Evolutionary conservation across 257 asterid species (phyloP).

Genomic region (Solanum gandarillasii): DNA sequence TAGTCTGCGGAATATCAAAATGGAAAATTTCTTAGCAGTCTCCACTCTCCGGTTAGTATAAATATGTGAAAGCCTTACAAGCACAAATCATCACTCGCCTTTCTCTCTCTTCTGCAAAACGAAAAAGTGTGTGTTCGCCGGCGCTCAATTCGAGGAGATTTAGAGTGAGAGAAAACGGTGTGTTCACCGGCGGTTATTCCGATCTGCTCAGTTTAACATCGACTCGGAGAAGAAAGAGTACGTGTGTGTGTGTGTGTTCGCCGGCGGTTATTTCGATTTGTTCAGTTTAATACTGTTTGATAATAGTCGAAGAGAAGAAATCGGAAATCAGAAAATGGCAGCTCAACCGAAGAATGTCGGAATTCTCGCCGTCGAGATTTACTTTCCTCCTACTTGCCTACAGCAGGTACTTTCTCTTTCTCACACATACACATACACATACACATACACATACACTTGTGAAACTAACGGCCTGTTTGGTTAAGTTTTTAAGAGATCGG

Average conservation of each 20-base stretch:
- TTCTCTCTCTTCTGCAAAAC: background rate
- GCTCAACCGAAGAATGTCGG: conserved; percentile 65
- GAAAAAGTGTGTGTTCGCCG: background rate
- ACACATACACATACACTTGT: background rate
- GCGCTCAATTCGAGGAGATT: background rate
- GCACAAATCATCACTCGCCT: background rate
- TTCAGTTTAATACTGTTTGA: background rate
- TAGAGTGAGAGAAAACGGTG: background rate
- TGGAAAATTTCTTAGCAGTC: background rate
- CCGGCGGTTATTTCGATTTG: background rate
- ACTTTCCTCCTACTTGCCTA: conserved; percentile 96
- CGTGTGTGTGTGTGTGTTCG: background rate
- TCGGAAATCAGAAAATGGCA: conserved; percentile 22
- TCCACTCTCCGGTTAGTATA: background rate
- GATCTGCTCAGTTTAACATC: background rate
- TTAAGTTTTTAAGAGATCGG: background rate
- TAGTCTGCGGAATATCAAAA: background rate
- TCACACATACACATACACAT: background rate
- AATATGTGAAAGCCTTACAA: background rate
- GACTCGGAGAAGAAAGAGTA: background rate
- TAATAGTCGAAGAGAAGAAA: background rate
- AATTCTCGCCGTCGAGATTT: conserved; percentile 86
- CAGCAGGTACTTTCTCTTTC: conserved; percentile 46
- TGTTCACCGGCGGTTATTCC: background rate
- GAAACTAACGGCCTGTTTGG: background rate